A percentile compares a stretch with the other conserved stretches of the same genome.
These are phyloP conservation scores for Cladophialophora immunda DNA, from an alignment of 2,329 filamentous ascomycete species.

Conservation along the genomic window DNA sequence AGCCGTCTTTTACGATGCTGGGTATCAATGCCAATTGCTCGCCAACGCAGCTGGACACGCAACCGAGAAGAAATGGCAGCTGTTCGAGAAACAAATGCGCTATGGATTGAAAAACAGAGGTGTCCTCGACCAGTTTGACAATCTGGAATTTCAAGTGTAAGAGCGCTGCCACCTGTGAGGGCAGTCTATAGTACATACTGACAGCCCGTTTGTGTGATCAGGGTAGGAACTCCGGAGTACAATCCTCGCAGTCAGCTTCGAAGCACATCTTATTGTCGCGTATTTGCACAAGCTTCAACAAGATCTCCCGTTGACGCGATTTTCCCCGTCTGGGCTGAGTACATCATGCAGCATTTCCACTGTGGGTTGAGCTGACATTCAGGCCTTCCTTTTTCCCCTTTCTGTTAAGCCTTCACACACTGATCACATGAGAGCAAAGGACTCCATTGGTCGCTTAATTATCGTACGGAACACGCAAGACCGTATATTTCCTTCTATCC, in stretches of 20 bases:
- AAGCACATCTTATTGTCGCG: constrained; percentile 56
- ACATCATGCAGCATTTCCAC: constrained; percentile 55
- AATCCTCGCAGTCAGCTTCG: constrained; percentile 53
- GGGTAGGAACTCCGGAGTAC: constrained; percentile 42
- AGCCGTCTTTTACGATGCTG: constrained; percentile 59
- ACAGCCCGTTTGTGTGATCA: too few species aligned
- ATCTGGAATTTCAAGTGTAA: constrained; percentile 55
- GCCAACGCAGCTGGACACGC: constrained; percentile 60
- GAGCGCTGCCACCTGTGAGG: too few species aligned
- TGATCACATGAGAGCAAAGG: too few species aligned
- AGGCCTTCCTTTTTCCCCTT: not conserved
- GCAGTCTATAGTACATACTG: too few species aligned
- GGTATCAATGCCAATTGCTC: constrained; percentile 57
- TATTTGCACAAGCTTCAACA: constrained; percentile 53
- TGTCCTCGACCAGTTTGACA: constrained; percentile 53
- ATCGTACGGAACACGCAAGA: constrained; percentile 50
- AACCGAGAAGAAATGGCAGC: constrained; percentile 58
- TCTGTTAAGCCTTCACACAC: too few species aligned
- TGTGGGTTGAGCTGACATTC: constrained; percentile 38
- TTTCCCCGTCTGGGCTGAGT: constrained; percentile 29
- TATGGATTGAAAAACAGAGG: constrained; percentile 49
- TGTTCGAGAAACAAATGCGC: constrained; percentile 41
- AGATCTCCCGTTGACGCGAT: constrained; percentile 26
- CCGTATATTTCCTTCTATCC: constrained; percentile 56
- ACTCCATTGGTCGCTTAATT: constrained; percentile 54